These are phyloP conservation scores for Circinella umbellata DNA, from an alignment of 371 early-diverging fungal species.

Conservation along the genomic window DNA sequence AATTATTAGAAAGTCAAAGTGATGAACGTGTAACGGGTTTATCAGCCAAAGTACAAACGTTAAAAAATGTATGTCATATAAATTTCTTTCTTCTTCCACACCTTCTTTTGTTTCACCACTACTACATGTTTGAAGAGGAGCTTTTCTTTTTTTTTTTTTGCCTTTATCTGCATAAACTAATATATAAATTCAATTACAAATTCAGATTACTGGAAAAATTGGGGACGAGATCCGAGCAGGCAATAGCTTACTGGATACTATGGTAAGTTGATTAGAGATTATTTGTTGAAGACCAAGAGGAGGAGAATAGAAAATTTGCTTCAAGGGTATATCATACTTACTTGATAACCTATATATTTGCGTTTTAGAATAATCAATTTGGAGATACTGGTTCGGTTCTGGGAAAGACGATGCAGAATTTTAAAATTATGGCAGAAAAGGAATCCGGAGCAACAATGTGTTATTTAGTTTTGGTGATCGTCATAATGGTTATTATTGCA, in stretches of 20 bases:
- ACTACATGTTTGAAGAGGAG: no score
- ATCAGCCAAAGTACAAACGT: slow-evolving; percentile 49
- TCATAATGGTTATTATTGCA: slow-evolving; percentile 41
- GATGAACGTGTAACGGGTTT: slow-evolving; percentile 52
- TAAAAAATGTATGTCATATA: slow-evolving; percentile 43
- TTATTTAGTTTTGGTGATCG: slow-evolving; percentile 48
- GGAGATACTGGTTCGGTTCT: slow-evolving; percentile 47
- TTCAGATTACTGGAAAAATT: slow-evolving; percentile 55
- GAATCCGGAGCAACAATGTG: slow-evolving; percentile 54
- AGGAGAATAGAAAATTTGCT: background rate
- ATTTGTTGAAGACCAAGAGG: background rate
- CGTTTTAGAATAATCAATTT: slow-evolving; percentile 51
- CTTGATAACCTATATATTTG: no score
- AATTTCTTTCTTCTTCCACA: background rate
- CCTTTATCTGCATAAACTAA: background rate
- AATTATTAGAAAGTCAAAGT: slow-evolving; percentile 54
- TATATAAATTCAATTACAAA: background rate
- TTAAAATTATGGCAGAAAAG: slow-evolving; percentile 55
- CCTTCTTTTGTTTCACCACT: no score
- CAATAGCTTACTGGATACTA: slow-evolving; percentile 49
- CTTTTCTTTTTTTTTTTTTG: background rate
- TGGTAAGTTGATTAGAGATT: slow-evolving; percentile 31
- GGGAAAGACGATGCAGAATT: slow-evolving; percentile 55
- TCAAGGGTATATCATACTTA: no score
- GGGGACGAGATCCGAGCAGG: slow-evolving; percentile 55